Evolutionary conservation across 345 rosid species (phyloP).

Genomic region (Anastatica hierochuntica): DNA sequence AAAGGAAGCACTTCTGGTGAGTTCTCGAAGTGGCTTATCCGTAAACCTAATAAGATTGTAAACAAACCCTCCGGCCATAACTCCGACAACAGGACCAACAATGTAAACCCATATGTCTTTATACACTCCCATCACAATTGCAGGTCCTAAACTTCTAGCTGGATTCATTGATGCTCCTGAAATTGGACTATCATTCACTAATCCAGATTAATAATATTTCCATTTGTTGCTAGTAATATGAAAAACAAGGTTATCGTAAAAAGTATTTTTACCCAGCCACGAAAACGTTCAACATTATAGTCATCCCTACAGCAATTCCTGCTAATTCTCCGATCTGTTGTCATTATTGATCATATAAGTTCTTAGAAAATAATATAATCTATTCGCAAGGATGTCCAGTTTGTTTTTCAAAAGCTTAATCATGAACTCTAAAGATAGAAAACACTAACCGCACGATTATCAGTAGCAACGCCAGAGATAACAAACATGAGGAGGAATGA

Average conservation of each 20-base stretch:
- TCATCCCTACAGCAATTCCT: slow-evolving; percentile 54
- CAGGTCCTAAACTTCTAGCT: slow-evolving; percentile 78
- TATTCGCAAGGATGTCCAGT: too few species aligned
- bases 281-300: slow-evolving; percentile 42
- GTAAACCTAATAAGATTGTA: slow-evolving; percentile 46
- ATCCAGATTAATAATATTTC: too few species aligned
- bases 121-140: slow-evolving; percentile 37
- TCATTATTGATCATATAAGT: too few species aligned
- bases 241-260: too few species aligned
- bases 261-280: slow-evolving; percentile 36
- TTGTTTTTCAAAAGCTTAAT: too few species aligned
- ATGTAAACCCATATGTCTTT: slow-evolving; percentile 60
- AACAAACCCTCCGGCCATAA: slow-evolving; percentile 44
- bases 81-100: slow-evolving; percentile 41
- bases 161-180: slow-evolving; percentile 89
- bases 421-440: too few species aligned
- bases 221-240: too few species aligned
- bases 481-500: slow-evolving; percentile 65
- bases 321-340: slow-evolving; percentile 27
- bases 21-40: slow-evolving; percentile 39
- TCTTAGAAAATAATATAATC: too few species aligned
- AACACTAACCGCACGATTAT: slow-evolving; percentile 1
- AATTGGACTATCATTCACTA: slow-evolving; percentile 37
- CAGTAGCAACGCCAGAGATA: slow-evolving; percentile 41
- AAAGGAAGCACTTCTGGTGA: slow-evolving; percentile 28